A percentile compares a stretch with the other conserved stretches of the same genome.
These are phyloP conservation scores for Cystobasidium tubakii DNA, from an alignment of 768 basidiomycete species.

Conservation along the genomic window DNA sequence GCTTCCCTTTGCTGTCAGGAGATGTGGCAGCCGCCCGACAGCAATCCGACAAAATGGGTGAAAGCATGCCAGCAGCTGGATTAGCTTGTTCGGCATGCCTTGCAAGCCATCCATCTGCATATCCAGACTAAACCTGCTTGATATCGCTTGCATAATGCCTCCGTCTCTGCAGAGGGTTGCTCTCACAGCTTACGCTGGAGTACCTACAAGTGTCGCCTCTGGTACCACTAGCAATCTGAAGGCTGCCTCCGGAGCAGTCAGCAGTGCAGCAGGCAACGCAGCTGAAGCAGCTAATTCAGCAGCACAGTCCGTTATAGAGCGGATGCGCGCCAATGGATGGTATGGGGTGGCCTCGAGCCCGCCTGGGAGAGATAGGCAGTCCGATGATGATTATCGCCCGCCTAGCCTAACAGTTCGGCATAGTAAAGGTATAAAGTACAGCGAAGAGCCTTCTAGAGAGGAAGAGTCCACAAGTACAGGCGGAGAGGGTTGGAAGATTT, in stretches of 20 bases:
- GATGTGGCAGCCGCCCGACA: too few species aligned
- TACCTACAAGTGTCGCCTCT: not conserved
- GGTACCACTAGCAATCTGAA: not conserved
- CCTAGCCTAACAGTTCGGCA: too few species aligned
- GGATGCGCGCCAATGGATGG: constrained; percentile 30
- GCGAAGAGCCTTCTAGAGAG: not conserved
- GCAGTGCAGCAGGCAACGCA: not conserved
- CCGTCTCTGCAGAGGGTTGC: not conserved
- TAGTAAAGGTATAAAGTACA: not conserved
- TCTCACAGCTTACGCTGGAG: not conserved
- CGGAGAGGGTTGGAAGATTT: constrained; percentile 32
- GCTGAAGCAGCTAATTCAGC: not conserved
- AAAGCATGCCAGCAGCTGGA: too few species aligned
- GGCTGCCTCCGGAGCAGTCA: not conserved
- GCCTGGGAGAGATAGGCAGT: not conserved
- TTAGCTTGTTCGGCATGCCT: too few species aligned
- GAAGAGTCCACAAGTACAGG: not conserved
- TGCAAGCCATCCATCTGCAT: not conserved
- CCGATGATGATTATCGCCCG: not conserved
- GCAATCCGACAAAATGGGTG: too few species aligned
- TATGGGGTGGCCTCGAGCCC: not conserved
- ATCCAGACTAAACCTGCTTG: not conserved
- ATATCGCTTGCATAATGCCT: not conserved
- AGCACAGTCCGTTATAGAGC: constrained; percentile 3
- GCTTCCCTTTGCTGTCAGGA: too few species aligned